Evolutionary conservation across 2,329 filamentous ascomycete genomes (phyloP).

Genomic region (Xylariaceae sp.): DNA sequence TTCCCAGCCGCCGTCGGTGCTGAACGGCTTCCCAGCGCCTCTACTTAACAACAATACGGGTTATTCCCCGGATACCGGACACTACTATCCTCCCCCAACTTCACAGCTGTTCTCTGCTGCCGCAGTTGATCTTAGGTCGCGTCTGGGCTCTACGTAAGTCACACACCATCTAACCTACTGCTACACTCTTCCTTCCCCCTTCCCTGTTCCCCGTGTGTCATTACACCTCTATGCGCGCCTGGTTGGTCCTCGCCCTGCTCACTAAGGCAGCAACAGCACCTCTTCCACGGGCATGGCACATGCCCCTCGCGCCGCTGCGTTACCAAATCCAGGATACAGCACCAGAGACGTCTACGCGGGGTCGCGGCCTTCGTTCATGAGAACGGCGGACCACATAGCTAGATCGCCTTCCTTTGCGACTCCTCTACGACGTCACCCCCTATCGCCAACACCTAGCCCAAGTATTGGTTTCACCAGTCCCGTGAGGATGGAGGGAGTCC

Average conservation of each 20-base stretch:
- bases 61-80: conserved; percentile 57
- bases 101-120: conserved; percentile 47
- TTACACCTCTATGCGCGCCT: not conserved
- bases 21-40: conserved; percentile 60
- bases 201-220: conserved; percentile 7
- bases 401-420: conserved; percentile 60
- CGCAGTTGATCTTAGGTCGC: conserved; percentile 58
- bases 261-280: conserved; percentile 52
- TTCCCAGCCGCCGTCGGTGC: conserved; percentile 56
- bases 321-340: conserved; percentile 60
- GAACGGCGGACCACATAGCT: conserved; percentile 55
- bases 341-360: conserved; percentile 61
- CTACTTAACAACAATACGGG: conserved; percentile 53
- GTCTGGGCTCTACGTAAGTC: conserved; percentile 63
- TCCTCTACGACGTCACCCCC: conserved; percentile 56
- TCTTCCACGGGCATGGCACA: conserved; percentile 64
- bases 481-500: conserved; percentile 57
- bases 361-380: conserved; percentile 57
- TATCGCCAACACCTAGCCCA: conserved; percentile 60
- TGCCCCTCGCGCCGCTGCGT: conserved; percentile 58
- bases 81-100: conserved; percentile 53
- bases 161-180: conserved; percentile 24
- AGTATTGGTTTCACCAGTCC: conserved; percentile 52
- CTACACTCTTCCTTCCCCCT: conserved; percentile 3
- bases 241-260: conserved; percentile 39